These are phyloP conservation scores for Aspergillus sp. DNA, from an alignment of 2,329 filamentous ascomycete species.

Conservation along the genomic window DNA sequence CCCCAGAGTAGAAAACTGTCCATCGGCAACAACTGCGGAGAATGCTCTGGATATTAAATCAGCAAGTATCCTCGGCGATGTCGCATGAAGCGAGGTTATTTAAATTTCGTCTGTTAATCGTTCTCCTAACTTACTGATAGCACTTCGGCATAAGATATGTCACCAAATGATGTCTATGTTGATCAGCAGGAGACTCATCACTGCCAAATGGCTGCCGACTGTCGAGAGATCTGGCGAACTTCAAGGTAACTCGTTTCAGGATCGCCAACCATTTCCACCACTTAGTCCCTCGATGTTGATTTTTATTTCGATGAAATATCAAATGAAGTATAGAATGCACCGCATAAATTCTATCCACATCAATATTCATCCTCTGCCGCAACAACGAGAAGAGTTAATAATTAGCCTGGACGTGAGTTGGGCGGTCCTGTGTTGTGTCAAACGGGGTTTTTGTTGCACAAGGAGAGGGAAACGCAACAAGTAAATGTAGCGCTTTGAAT, in stretches of 20 bases:
- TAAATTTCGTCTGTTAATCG: neutral
- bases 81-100: neutral
- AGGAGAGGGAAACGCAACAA: neutral
- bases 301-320: slow-evolving; percentile 81
- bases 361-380: slow-evolving; percentile 25
- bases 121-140: slow-evolving; percentile 40
- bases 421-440: neutral
- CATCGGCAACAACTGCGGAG: slow-evolving; percentile 69
- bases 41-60: slow-evolving; percentile 50
- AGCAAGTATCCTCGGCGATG: neutral
- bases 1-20: slow-evolving; percentile 71
- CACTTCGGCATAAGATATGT: slow-evolving; percentile 42
- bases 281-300: slow-evolving; percentile 78
- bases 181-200: slow-evolving; percentile 14
- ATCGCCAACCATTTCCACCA: slow-evolving; percentile 80
- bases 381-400: neutral
- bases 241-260: slow-evolving; percentile 66
- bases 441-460: neutral
- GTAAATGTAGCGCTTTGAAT: neutral
- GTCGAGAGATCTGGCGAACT: slow-evolving; percentile 53
- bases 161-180: slow-evolving; percentile 37
- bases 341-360: slow-evolving; percentile 30
- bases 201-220: slow-evolving; percentile 25
- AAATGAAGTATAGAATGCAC: slow-evolving; percentile 60
- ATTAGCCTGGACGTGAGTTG: neutral